These are phyloP conservation scores for Castanea sativa DNA, from an alignment of 306 rosid genomes.

Conservation along the genomic window DNA sequence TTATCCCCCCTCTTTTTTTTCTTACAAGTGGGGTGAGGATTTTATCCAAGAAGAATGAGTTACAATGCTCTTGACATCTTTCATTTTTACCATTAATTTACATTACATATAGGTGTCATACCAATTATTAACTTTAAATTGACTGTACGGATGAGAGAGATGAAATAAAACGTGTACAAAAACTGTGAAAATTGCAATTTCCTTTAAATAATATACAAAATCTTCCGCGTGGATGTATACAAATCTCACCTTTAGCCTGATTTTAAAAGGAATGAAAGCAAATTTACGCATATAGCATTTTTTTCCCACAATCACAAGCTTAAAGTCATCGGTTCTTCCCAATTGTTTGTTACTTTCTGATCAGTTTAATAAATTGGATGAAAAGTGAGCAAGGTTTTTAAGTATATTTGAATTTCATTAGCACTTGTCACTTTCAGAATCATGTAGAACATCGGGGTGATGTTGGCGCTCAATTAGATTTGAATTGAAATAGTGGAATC, in stretches of 20 bases:
- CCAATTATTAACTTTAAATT: no score
- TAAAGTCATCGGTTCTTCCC: background rate
- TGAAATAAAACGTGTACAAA: background rate
- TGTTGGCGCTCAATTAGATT: no score
- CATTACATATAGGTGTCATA: no score
- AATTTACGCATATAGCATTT: background rate
- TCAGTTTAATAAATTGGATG: background rate
- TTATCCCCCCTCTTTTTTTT: no score
- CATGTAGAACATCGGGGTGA: no score
- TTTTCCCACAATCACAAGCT: background rate
- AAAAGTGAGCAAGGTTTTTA: background rate
- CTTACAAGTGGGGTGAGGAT: no score
- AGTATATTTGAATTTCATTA: background rate
- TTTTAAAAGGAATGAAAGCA: background rate
- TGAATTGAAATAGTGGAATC: no score
- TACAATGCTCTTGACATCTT: no score
- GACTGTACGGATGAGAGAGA: no score
- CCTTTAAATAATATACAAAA: background rate
- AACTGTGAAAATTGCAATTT: background rate
- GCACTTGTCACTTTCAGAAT: no score
- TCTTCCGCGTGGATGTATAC: background rate
- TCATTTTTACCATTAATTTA: no score
- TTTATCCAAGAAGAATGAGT: no score
- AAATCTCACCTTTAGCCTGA: background rate
- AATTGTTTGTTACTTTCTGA: background rate